Conservation (phyloP, 1,284 basidiomycete species). For the Boletus mariae region DNA sequence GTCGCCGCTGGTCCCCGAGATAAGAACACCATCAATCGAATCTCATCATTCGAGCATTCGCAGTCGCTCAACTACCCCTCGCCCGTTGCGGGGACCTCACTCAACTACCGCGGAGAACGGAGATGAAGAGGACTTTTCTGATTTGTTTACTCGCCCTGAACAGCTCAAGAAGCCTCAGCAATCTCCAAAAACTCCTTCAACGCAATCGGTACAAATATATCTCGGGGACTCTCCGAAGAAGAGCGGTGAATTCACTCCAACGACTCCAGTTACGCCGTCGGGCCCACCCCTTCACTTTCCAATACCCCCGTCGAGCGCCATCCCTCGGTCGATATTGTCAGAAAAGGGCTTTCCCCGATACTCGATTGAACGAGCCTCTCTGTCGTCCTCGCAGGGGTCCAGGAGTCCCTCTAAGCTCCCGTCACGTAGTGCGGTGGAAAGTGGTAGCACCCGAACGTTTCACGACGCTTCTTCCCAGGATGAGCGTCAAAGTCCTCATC, state of each 20-base stretch:
- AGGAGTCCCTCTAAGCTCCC: constrained; percentile 13
- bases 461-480: constrained; percentile 20
- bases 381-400: constrained; percentile 25
- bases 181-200: constrained; percentile 14
- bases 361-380: constrained; percentile 22
- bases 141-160: constrained; percentile 31
- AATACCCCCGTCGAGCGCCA: constrained; percentile 27
- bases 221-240: constrained; percentile 14
- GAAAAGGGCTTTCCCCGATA: constrained; percentile 12
- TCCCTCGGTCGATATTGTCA: constrained; percentile 11
- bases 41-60: constrained; percentile 21
- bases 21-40: constrained; percentile 27
- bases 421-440: constrained; percentile 15
- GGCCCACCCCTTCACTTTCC: constrained; percentile 33
- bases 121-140: constrained; percentile 34
- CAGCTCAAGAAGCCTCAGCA: constrained; percentile 14
- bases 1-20: constrained; percentile 21
- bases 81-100: constrained; percentile 19
- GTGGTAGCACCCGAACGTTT: constrained; percentile 5
- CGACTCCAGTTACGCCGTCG: constrained; percentile 26
- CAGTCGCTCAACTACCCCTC: constrained; percentile 33
- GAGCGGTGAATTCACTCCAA: constrained; percentile 23
- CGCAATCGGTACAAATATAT: constrained; percentile 13
- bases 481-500: constrained; percentile 14
- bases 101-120: constrained; percentile 10